These are phyloP conservation scores for Fusarium palustre DNA, from an alignment of 2,329 filamentous ascomycete species.

Conservation along the genomic window DNA sequence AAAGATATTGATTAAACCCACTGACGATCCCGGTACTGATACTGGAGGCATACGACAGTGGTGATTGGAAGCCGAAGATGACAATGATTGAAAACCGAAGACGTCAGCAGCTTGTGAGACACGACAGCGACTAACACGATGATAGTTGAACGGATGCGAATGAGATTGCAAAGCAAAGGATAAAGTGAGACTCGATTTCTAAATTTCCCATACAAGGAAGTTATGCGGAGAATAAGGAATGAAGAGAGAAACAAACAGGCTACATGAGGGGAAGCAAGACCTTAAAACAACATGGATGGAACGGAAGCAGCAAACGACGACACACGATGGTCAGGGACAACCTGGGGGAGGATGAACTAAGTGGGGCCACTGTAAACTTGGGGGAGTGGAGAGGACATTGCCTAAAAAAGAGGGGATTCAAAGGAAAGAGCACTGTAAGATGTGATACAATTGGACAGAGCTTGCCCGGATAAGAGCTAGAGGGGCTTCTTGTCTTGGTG, in stretches of 20 bases:
- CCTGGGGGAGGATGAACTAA: constrained; percentile 30
- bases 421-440: constrained; percentile 11
- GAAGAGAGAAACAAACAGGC: constrained; percentile 15
- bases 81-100: not conserved
- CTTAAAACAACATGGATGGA: constrained; percentile 27
- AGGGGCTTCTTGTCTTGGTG: constrained; percentile 28
- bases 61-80: no score
- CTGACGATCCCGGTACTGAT: constrained; percentile 16
- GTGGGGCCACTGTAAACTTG: constrained; percentile 35
- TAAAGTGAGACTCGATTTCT: constrained; percentile 9
- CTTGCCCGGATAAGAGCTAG: constrained; percentile 17
- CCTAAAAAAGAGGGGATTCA: constrained; percentile 32
- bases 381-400: constrained; percentile 31
- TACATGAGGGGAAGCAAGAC: constrained; percentile 29
- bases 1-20: constrained; percentile 13
- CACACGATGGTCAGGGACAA: constrained; percentile 26
- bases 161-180: not conserved
- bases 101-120: constrained; percentile 17
- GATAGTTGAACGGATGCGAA: constrained; percentile 4
- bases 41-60: constrained; percentile 3
- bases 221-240: not conserved
- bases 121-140: constrained; percentile 16
- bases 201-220: no score
- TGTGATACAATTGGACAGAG: constrained; percentile 11
- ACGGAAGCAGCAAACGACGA: constrained; percentile 29